phyloP scores from a whole-genome alignment of 2,329 filamentous ascomycete genomes.

The Cytospora mali region DNA sequence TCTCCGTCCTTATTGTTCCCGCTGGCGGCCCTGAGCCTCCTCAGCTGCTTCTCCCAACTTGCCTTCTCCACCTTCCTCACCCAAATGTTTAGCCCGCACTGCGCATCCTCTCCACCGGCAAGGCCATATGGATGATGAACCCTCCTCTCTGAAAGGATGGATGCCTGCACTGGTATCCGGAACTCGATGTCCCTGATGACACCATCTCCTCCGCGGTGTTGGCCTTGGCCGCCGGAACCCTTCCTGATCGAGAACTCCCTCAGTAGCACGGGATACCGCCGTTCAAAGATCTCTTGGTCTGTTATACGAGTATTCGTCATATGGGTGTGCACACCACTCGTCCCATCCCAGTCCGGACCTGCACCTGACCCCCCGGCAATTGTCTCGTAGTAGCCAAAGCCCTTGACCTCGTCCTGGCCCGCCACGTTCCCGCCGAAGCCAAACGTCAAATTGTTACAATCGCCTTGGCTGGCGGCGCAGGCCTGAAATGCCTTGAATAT shows the following conservation, averaged over 20 bases:
- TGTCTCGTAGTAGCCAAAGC: constrained; percentile 87
- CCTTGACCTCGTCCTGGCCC: constrained; percentile 60
- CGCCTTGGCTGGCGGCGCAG: constrained; percentile 77
- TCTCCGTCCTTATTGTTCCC: constrained; percentile 31
- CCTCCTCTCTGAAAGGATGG: constrained; percentile 75
- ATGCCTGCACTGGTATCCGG: constrained; percentile 74
- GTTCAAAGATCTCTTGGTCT: constrained; percentile 77
- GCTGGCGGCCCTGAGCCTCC: constrained; percentile 40
- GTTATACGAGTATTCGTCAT: constrained; percentile 89
- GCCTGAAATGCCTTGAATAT: constrained; percentile 80
- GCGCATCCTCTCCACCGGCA: constrained; percentile 77
- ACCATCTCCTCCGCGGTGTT: constrained; percentile 73
- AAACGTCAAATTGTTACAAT: constrained; percentile 85
- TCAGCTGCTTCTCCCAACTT: constrained; percentile 50
- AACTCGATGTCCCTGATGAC: constrained; percentile 82
- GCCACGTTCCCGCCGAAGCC: constrained; percentile 72
- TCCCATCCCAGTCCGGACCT: constrained; percentile 72
- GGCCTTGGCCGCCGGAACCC: constrained; percentile 66
- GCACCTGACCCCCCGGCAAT: constrained; percentile 79
- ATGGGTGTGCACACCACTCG: constrained; percentile 77
- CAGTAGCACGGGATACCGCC: constrained; percentile 73
- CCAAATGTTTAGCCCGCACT: constrained; percentile 86
- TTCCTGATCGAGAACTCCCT: constrained; percentile 67
- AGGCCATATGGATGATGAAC: constrained; percentile 82
- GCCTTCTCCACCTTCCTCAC: constrained; percentile 69